Percentiles rank a stretch among this genome's conserved stretches.
Conservation (phyloP, 106 monocot genomes). For the Platanthera guangdongensis region DNA sequence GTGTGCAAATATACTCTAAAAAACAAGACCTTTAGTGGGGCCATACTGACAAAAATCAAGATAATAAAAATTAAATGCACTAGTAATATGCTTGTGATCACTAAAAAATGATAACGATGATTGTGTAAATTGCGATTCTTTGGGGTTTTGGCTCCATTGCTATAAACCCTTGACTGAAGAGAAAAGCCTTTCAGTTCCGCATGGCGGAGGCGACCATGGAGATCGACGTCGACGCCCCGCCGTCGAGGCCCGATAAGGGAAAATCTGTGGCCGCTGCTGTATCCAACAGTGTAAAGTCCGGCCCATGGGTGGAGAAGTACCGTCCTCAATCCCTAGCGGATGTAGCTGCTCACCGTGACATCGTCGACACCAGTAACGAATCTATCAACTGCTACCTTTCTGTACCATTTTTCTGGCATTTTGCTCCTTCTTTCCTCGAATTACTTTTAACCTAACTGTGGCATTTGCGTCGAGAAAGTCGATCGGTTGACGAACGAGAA, state of each 20-base stretch:
- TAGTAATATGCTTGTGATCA: too few relatives aligned
- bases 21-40: too few relatives aligned
- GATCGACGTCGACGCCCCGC: constrained; percentile 45
- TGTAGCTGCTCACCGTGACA: constrained; percentile 98
- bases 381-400: not conserved
- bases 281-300: constrained; percentile 22
- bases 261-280: constrained; percentile 23
- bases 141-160: not conserved
- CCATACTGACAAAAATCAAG: too few relatives aligned
- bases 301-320: constrained; percentile 99
- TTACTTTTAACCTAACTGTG: constrained; percentile 1
- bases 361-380: constrained; percentile 80
- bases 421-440: not conserved
- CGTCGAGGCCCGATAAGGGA: constrained; percentile 30
- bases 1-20: too few relatives aligned
- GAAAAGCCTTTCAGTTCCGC: not conserved
- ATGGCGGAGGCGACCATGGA: constrained; percentile 71
- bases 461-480: constrained; percentile 28
- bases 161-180: not conserved
- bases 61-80: too few relatives aligned
- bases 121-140: not conserved
- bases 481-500: constrained; percentile 88
- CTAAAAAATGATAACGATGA: too few relatives aligned
- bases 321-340: constrained; percentile 91
- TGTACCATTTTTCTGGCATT: not conserved